Evolutionary conservation across 2,329 filamentous ascomycete species (phyloP).

Genomic region (Colletotrichum sublineola): DNA sequence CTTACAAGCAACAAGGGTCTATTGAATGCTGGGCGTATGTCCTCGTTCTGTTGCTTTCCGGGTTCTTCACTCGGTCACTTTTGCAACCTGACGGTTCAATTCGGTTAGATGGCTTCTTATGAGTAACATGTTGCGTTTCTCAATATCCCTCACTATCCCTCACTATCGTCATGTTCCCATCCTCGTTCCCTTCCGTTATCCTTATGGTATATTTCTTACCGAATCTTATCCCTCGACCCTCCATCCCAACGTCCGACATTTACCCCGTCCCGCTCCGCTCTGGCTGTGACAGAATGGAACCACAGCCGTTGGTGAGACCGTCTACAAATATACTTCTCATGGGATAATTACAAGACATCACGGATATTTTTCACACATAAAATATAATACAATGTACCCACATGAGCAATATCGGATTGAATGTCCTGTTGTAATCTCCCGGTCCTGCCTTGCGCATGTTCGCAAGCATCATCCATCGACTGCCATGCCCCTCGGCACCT

Average conservation of each 20-base stretch:
- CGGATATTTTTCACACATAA: background rate
- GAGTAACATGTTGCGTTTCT: slow-evolving; percentile 7
- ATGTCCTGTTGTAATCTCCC: background rate
- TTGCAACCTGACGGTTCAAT: slow-evolving; percentile 14
- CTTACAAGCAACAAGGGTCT: slow-evolving; percentile 41
- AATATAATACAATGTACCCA: background rate
- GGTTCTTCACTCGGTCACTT: background rate
- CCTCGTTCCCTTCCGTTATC: background rate
- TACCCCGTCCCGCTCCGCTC: slow-evolving; percentile 31
- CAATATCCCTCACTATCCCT: slow-evolving; percentile 33
- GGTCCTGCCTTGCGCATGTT: background rate
- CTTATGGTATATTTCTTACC: too few species aligned
- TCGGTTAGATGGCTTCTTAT: slow-evolving; percentile 1
- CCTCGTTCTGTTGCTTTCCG: background rate
- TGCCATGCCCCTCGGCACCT: background rate
- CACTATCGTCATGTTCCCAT: slow-evolving; percentile 25
- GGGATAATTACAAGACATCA: background rate
- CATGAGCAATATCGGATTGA: slow-evolving; percentile 6
- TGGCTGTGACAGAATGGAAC: slow-evolving; percentile 33
- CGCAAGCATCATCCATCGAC: slow-evolving; percentile 4
- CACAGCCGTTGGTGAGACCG: slow-evolving; percentile 23
- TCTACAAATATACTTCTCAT: background rate
- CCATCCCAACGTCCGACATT: slow-evolving; percentile 11
- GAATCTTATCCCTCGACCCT: slow-evolving; percentile 20
- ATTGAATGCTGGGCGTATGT: slow-evolving; percentile 15